These are phyloP conservation scores for Arabidopsis lyrata DNA, from an alignment of 441 rosid species.

Conservation along the genomic window DNA sequence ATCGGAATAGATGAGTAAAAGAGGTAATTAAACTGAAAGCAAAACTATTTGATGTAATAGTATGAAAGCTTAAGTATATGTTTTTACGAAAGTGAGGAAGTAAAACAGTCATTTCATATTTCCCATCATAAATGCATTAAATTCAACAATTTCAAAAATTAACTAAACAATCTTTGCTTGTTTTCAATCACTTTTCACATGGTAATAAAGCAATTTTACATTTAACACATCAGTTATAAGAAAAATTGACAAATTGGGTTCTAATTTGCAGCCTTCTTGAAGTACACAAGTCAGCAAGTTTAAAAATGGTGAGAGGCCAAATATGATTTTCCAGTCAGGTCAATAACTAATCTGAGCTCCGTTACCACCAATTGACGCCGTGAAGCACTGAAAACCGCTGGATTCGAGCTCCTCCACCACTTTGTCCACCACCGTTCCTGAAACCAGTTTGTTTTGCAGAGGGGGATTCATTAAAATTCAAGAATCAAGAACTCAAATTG, in stretches of 20 bases:
- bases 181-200: conserved; percentile 20
- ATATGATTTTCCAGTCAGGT: conserved; percentile 24
- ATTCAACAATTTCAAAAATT: conserved; percentile 17
- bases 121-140: conserved; percentile 6
- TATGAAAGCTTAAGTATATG: background rate
- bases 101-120: conserved; percentile 2
- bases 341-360: conserved; percentile 69
- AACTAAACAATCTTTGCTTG: background rate
- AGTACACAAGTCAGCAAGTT: conserved; percentile 22
- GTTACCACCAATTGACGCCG: conserved; percentile 71
- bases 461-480: conserved; percentile 3
- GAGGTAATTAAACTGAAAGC: background rate
- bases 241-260: conserved; percentile 3
- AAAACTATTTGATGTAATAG: background rate
- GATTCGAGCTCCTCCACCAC: conserved; percentile 73
- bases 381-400: conserved; percentile 82
- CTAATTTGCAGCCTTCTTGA: conserved; percentile 30
- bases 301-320: conserved; percentile 27
- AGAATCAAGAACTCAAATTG: conserved; percentile 9
- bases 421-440: conserved; percentile 63
- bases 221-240: conserved; percentile 14
- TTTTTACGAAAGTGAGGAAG: background rate
- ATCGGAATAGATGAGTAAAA: conserved; percentile 36
- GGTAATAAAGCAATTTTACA: conserved; percentile 33
- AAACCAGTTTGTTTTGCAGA: conserved; percentile 53